Percentiles rank a stretch among this genome's conserved stretches.
phyloP scores from a whole-genome alignment of 805 yeast genomes.

The Metschnikowia shivogae region DNA sequence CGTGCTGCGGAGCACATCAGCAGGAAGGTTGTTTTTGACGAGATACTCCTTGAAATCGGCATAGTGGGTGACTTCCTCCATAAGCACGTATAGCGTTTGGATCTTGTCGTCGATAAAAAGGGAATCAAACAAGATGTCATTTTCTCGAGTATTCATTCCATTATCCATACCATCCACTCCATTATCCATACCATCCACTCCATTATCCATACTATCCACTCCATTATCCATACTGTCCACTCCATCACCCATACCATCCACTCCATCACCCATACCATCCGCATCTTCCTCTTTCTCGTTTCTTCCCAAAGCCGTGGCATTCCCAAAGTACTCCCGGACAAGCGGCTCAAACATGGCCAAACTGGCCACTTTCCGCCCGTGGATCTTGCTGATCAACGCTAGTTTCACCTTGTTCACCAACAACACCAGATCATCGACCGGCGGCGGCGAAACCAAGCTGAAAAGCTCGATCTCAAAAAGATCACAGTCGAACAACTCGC shows the following conservation, averaged over 20 bases:
- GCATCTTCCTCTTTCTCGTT: conserved; percentile 19
- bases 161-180: conserved; percentile 18
- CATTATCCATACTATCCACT: conserved; percentile 3
- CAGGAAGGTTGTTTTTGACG: conserved; percentile 33
- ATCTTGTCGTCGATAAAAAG: conserved; percentile 45
- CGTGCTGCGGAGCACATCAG: conserved; percentile 24
- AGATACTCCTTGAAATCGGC: conserved; percentile 46
- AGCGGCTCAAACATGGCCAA: conserved; percentile 31
- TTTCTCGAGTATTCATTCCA: background rate
- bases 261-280: conserved; percentile 10
- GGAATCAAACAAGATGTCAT: conserved; percentile 28
- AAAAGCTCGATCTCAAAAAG: conserved; percentile 60
- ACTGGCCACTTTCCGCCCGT: conserved; percentile 31
- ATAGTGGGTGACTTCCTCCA: conserved; percentile 39
- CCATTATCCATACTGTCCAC: conserved; percentile 17
- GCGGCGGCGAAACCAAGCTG: conserved; percentile 29
- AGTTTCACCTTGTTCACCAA: conserved; percentile 42
- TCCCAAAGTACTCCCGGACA: conserved; percentile 33
- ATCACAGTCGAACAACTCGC: conserved; percentile 55
- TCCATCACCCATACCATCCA: conserved; percentile 14
- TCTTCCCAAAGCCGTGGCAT: conserved; percentile 30
- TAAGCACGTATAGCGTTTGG: conserved; percentile 44
- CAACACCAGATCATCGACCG: conserved; percentile 30
- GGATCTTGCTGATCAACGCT: conserved; percentile 38
- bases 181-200: conserved; percentile 17